These are phyloP conservation scores for Penicillium hesseltinei DNA, from an alignment of 2,329 filamentous ascomycete genomes.

Conservation along the genomic window DNA sequence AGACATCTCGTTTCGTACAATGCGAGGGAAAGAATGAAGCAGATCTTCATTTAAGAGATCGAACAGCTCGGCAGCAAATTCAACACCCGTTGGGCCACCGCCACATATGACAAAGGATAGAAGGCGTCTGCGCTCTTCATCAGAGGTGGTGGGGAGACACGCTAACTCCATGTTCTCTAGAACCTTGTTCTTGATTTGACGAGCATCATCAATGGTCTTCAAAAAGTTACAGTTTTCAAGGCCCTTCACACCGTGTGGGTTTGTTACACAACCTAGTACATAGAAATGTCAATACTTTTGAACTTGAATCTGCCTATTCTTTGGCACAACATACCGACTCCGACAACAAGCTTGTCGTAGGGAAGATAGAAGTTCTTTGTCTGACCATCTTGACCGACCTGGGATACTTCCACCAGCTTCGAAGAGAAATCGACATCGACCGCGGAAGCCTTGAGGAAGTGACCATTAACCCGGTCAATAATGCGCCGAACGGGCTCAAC, in stretches of 20 bases:
- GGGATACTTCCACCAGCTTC: conserved; percentile 83
- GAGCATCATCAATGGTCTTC: conserved; percentile 91
- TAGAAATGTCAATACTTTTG: conserved; percentile 8
- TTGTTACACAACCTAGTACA: conserved; percentile 70
- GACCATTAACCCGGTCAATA: conserved; percentile 71
- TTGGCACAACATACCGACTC: conserved; percentile 59
- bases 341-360: conserved; percentile 94
- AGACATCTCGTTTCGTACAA: conserved; percentile 95
- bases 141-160: conserved; percentile 85
- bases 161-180: conserved; percentile 86
- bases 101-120: conserved; percentile 96
- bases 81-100: conserved; percentile 92
- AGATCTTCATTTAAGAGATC: conserved; percentile 96
- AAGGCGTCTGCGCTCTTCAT: conserved; percentile 81
- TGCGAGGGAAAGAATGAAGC: conserved; percentile 74
- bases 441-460: conserved; percentile 84
- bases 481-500: conserved; percentile 92
- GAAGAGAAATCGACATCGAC: conserved; percentile 89
- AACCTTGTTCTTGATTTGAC: conserved; percentile 82
- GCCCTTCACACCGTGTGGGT: conserved; percentile 92
- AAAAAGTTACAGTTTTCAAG: conserved; percentile 92
- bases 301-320: neutral
- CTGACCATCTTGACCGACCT: conserved; percentile 68
- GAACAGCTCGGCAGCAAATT: conserved; percentile 94
- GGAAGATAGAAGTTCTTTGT: conserved; percentile 85